Base-by-base conservation (phyloP, 1,139 yeast genomes). In the Debaryomyces singareniensis region DNA sequence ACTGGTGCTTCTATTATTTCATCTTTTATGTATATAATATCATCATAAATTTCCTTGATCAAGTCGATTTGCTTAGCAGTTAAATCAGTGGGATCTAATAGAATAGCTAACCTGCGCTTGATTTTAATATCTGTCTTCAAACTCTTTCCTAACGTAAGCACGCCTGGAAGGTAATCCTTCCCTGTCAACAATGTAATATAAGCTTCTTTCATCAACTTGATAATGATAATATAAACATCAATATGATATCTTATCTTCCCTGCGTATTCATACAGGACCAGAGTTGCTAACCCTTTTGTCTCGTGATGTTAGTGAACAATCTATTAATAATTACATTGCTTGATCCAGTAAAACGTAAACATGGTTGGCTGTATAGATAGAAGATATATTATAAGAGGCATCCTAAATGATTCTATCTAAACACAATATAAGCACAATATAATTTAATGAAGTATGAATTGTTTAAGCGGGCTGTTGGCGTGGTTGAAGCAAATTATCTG, bases 131-230 rank as follows among this genome's bases (percentile, higher is more conserved):
- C 30, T 32, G 45, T 43, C 20, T 53, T 51, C 26, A 64, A 37
- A 10, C 49, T 38, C 11, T 54, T 40, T 5, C 78, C 89, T 27
- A 85, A 55, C 0, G 83, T 78, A 23, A 82, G 58, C 0, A 85
- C 80, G 5, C 96, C 96, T 0, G 93, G 85, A 13, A 85, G 55
- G 51, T 87, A 87, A 20, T 68, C 65, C 25, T 75, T 65, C 30
- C 76, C 71, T 47, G 78, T 78, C 23, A 87, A 58, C 23, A 86
- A 62, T 1, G 95, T 78, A 28, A 75, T 77, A 42, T 76, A 68
- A 12, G 87, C 94, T 37, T 49, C 44, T 13, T 54, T 44, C 63
- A 61, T 42, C 9, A 18, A 18, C n/a, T n/a, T n/a, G n/a, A n/a
- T n/a, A n/a, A n/a, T n/a, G n/a, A n/a, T n/a, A n/a, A n/a, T n/a